Evolutionary conservation across 1,284 basidiomycete species (phyloP), one percentile per base, ranked within the genome.

Genomic region (Pholiota adiposa): DNA sequence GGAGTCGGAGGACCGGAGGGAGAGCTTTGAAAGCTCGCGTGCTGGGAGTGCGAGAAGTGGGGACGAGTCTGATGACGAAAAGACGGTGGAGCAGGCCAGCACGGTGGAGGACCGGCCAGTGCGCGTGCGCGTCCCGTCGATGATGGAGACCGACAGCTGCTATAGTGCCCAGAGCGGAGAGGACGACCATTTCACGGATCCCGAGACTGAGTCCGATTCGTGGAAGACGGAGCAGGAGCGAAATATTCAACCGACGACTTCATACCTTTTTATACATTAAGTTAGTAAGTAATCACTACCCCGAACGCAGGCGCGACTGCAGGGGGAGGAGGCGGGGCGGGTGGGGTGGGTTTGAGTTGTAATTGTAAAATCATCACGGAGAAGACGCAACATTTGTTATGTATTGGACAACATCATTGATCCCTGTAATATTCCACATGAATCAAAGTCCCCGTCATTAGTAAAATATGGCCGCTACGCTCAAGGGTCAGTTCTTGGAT

Each of bases 221-320:
- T 46, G 44, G 44, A 46, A 46, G 19, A 43, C 21, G 25, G 44
- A 46, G 16, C 23, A 46, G 14, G 44, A 46, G 44, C 44, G 44
- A 46, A 46, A 46, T 27, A 46, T 46, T 27, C 44, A 27, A 14
- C 44, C 44, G 44, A 46, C 44, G 5, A 46, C 44, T 46, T 46
- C 44, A 25, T 46, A 46, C 44, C 44, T 46, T 46, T 46, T 46
- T 46, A 46, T 46, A 46, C 44, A 46, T 27, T 46, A 46, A 46
- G 44, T 46, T 16, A 46, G 44, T 46, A 46, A 46, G 5, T 46
- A 46, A 46, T 46, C 44, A 46, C 44, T 7, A 12, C 44, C 21
- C n/a, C 41, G 7, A 19, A 25, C 12, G 16, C 11, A 46, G 44
- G 23, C 44, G 44, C 44, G 23, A 27, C 18, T 8, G 21, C 25